These are phyloP conservation scores for Chrysoporthe puriensis DNA, from an alignment of 2,329 filamentous ascomycete species.

Conservation along the genomic window DNA sequence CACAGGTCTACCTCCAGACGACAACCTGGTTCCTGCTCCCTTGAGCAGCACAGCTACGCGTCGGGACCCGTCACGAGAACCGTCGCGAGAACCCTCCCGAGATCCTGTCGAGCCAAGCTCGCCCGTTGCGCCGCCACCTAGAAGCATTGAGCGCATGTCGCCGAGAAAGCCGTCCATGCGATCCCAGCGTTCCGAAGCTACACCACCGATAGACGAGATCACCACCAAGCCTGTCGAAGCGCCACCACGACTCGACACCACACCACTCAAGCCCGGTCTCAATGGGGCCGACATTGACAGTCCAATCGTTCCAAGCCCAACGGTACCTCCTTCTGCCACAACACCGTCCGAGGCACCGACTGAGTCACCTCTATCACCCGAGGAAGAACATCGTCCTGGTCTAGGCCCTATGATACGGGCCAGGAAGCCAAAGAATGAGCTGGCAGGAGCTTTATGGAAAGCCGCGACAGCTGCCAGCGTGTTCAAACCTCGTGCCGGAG, in stretches of 20 bases:
- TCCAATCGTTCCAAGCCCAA: conserved; percentile 28
- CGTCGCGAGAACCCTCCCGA: conserved; percentile 13
- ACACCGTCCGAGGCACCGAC: conserved; percentile 32
- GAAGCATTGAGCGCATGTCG: conserved; percentile 54
- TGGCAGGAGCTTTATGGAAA: conserved; percentile 78
- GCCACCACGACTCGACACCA: conserved; percentile 22
- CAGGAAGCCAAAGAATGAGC: conserved; percentile 71
- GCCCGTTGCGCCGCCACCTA: conserved; percentile 45
- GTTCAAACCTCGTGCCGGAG: conserved; percentile 88
- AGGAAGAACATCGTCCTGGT: conserved; percentile 65
- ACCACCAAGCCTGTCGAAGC: conserved; percentile 31
- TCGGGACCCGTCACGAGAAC: conserved; percentile 42
- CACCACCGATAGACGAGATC: conserved; percentile 40
- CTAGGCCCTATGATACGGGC: conserved; percentile 90
- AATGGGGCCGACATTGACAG: conserved; percentile 20
- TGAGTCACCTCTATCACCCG: conserved; percentile 37
- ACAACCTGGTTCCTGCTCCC: conserved; percentile 61
- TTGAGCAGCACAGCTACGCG: conserved; percentile 56
- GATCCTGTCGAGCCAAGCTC: conserved; percentile 22
- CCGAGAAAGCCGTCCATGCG: conserved; percentile 49
- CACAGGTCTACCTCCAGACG: conserved; percentile 48
- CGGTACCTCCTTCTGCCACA: conserved; percentile 25
- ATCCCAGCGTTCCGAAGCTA: conserved; percentile 38
- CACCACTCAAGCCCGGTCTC: conserved; percentile 18
- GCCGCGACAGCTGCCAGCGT: conserved; percentile 71